Base-by-base conservation (phyloP, 2,329 filamentous ascomycete genomes). In the Aspergillus sp. region DNA sequence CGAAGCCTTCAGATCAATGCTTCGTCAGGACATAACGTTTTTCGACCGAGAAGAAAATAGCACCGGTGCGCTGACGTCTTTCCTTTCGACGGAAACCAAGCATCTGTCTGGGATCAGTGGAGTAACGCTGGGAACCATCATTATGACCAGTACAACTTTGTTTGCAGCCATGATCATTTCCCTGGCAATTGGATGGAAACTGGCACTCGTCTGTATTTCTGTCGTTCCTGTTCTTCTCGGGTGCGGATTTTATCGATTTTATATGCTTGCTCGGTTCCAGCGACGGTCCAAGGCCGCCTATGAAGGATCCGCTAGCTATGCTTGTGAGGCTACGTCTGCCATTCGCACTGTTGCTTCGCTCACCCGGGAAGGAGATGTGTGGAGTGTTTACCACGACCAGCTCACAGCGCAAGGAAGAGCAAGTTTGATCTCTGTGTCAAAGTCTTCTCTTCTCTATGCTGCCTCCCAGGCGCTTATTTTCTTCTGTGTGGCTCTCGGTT, bases 261-360 rank as follows among this genome's bases (percentile, higher is more conserved):
- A 82, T 68, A 83, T 93, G 69, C 77, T 94, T 19, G 83, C 88
- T 2, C 78, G 82, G 51, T 95, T 89, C 72, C 86, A 88, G 69
- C 77, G 76, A 32, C 85, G 87, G 26, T 84, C 89, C 1, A 94
- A 93, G 72, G 75, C 76, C 52, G 84, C 88, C 4, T 90, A 97
- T 62, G 78, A 88, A 60, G 72, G 78, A 45, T 91, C 88, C 46
- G 91, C 91, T 6, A 85, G 84, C 44, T 95, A 86, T 61, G 93
- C 93, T 8, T 93, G 90, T 37, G 93, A 98, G 67, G 90, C 90
- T 35, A 95, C 94, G 29, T 90, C 88, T 2, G 87, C 90, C 6
- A 96, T 97, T 53, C 86, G 91, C 40, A 97, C 93, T 2, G 90
- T 97, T 7, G 91, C 90, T 4, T 88, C 89, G 7, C 77, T 98